phyloP scores from a whole-genome alignment of 208 protist species.

The Leishmania gerbilli region DNA sequence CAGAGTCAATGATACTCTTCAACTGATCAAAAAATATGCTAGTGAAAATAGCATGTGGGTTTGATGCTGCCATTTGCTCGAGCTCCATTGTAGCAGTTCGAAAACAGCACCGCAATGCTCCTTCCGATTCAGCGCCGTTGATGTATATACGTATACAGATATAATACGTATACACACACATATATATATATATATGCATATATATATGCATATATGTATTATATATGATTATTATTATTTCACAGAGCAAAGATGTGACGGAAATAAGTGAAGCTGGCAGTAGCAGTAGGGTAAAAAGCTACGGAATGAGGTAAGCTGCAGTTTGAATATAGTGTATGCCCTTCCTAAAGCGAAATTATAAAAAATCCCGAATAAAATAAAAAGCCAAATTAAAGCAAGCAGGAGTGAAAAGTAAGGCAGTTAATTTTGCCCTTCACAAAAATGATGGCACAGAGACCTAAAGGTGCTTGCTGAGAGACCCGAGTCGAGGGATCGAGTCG shows the following conservation, averaged over 20 bases:
- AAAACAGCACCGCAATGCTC: background rate
- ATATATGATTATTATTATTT: background rate
- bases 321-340: background rate
- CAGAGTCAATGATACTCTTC: constrained; percentile 26
- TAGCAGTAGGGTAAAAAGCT: background rate
- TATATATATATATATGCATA: background rate
- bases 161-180: background rate
- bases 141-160: background rate
- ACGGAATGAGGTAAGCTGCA: background rate
- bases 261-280: background rate
- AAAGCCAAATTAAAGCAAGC: background rate
- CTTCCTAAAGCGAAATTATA: background rate
- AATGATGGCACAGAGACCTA: background rate
- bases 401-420: background rate
- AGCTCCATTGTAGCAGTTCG: background rate
- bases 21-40: constrained; percentile 22
- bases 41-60: constrained; percentile 4
- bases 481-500: background rate
- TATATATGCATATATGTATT: background rate
- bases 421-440: background rate
- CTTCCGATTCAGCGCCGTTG: background rate
- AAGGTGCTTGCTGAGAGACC: background rate
- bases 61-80: background rate
- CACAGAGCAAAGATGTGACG: background rate
- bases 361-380: background rate